Conservation (phyloP, 2,329 filamentous ascomycete species). For the Pseudophaeomoniella oleicola region DNA sequence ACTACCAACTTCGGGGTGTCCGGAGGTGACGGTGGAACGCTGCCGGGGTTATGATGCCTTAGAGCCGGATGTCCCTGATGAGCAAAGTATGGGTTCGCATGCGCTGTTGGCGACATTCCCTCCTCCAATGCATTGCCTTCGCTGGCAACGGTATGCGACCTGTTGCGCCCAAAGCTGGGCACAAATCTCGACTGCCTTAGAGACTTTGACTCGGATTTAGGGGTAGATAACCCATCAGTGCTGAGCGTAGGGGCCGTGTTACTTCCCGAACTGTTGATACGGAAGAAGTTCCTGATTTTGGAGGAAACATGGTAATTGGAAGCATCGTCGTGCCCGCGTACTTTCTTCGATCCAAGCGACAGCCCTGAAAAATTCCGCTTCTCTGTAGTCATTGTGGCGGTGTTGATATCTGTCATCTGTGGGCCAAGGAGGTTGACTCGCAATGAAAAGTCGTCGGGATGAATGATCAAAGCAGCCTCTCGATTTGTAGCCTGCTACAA, state of each 20-base stretch:
- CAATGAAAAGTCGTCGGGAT: no score
- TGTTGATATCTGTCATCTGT: slow-evolving; percentile 28
- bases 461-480: no score
- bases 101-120: slow-evolving; percentile 69
- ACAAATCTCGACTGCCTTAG: slow-evolving; percentile 83
- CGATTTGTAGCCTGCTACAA: no score
- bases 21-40: slow-evolving; percentile 80
- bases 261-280: slow-evolving; percentile 43
- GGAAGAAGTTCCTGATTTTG: slow-evolving; percentile 56
- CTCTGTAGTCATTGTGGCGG: slow-evolving; percentile 26
- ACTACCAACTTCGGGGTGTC: slow-evolving; percentile 72
- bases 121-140: slow-evolving; percentile 87
- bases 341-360: slow-evolving; percentile 28
- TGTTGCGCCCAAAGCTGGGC: slow-evolving; percentile 70
- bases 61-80: slow-evolving; percentile 90
- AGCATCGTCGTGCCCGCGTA: slow-evolving; percentile 20
- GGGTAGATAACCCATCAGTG: slow-evolving; percentile 26
- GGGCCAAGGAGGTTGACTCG: no score
- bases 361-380: slow-evolving; percentile 32
- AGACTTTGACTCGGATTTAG: slow-evolving; percentile 49
- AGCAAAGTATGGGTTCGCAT: slow-evolving; percentile 93
- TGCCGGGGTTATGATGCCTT: slow-evolving; percentile 88
- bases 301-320: slow-evolving; percentile 32
- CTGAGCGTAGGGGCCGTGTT: slow-evolving; percentile 22
- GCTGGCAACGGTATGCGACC: slow-evolving; percentile 80